A percentile compares a stretch with the other conserved stretches of the same genome.
Conservation (phyloP, 1,284 basidiomycete genomes). For the Naganishia sp. region DNA sequence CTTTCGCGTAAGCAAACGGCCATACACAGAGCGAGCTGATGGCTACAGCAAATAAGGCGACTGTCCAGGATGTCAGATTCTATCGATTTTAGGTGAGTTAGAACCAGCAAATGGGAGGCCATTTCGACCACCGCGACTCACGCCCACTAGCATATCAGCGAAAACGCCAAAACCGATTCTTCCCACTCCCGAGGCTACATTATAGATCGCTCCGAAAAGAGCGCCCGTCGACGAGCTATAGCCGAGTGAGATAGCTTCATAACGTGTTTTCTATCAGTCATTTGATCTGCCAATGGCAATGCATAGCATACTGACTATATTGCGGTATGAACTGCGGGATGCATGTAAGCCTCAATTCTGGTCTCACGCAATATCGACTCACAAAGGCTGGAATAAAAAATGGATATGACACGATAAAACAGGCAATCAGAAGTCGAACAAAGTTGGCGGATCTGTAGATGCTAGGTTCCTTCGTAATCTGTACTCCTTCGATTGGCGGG, state of each 20-base stretch:
- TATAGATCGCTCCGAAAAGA: slow-evolving; percentile 33
- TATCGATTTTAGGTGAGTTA: neutral
- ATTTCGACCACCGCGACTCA: slow-evolving; percentile 12
- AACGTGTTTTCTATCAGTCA: neutral
- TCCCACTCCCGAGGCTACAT: slow-evolving; percentile 35
- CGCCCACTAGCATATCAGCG: slow-evolving; percentile 33
- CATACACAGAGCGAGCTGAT: slow-evolving; percentile 34
- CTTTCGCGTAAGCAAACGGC: slow-evolving; percentile 31
- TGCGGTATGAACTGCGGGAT: slow-evolving; percentile 34
- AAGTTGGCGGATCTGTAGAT: slow-evolving; percentile 33
- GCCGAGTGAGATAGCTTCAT: slow-evolving; percentile 31
- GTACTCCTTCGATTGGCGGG: neutral
- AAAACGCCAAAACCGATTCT: slow-evolving; percentile 35
- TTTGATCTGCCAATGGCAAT: neutral
- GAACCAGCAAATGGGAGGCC: neutral
- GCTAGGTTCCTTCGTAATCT: slow-evolving; percentile 9
- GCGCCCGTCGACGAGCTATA: slow-evolving; percentile 33
- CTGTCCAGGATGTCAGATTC: slow-evolving; percentile 34
- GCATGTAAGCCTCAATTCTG: neutral
- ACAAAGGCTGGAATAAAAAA: slow-evolving; percentile 38
- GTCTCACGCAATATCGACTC: neutral
- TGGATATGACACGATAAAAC: slow-evolving; percentile 36
- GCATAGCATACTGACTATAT: slow-evolving; percentile 27
- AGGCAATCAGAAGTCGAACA: slow-evolving; percentile 30
- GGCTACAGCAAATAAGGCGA: slow-evolving; percentile 29